Evolutionary conservation across 2,329 filamentous ascomycete species (phyloP).

Genomic region (Trichoderma sp.): DNA sequence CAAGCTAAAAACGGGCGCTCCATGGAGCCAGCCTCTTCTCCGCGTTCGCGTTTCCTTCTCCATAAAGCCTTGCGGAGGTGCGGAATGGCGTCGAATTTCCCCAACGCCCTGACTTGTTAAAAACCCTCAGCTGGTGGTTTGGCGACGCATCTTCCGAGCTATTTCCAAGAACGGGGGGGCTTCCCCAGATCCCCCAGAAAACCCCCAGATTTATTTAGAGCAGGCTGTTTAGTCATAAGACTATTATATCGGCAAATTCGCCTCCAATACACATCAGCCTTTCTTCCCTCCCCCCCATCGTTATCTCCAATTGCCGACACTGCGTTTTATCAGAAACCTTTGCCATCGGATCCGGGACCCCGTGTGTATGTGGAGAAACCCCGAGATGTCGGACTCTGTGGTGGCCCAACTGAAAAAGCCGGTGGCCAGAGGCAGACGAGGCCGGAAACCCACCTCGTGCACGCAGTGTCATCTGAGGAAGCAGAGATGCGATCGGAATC

Average conservation of each 20-base stretch:
- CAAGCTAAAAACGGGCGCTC: background rate
- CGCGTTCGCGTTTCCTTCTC: background rate
- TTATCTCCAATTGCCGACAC: constrained; percentile 1
- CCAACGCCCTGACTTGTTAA: background rate
- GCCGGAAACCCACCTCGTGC: constrained; percentile 12
- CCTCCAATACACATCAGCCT: background rate
- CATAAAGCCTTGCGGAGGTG: background rate
- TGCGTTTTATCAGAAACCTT: background rate
- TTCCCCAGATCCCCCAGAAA: background rate
- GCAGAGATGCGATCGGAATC: constrained; percentile 9
- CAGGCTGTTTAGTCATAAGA: background rate
- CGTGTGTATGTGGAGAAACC: background rate
- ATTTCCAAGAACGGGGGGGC: background rate
- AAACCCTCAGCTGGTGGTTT: background rate
- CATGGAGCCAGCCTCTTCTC: background rate
- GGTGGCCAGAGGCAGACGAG: background rate
- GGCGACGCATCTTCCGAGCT: background rate
- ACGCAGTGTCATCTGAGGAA: constrained; percentile 10
- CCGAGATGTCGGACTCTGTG: constrained; percentile 4
- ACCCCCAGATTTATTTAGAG: background rate
- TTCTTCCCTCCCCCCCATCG: background rate
- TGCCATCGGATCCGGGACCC: background rate
- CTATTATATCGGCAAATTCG: constrained; percentile 14
- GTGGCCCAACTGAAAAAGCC: background rate
- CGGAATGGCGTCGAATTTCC: background rate